A percentile compares a stretch with the other conserved stretches of the same genome.
Evolutionary conservation across 345 rosid genomes (phyloP).

Genomic region (Psidium friedrichsthalianum): DNA sequence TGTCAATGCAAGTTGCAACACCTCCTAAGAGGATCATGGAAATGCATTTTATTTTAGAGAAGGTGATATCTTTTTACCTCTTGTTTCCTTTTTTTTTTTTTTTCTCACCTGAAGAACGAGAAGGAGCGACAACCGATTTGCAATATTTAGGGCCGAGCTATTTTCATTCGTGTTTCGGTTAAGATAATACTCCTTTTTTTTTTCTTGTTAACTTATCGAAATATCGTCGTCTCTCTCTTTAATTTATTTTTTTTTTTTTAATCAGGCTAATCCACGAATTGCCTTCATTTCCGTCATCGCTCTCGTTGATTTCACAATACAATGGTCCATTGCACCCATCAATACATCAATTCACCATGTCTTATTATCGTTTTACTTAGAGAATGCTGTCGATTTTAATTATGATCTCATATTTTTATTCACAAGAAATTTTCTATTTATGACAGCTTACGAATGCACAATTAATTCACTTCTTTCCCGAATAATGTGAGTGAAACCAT

Average conservation of each 20-base stretch:
- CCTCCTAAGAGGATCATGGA: background rate
- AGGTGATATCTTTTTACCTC: background rate
- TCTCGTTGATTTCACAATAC: background rate
- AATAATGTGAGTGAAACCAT: too few relatives aligned
- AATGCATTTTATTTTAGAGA: background rate
- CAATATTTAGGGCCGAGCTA: too few relatives aligned
- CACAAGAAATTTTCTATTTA: too few relatives aligned
- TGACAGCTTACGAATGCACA: too few relatives aligned
- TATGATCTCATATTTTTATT: background rate
- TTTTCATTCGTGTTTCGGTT: background rate
- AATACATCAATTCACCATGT: background rate
- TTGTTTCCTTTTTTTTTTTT: background rate
- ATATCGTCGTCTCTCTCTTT: background rate
- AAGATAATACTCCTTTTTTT: background rate
- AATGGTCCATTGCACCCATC: background rate
- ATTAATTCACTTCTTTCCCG: too few relatives aligned
- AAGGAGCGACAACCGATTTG: background rate
- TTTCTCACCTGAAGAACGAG: background rate
- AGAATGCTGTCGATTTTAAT: background rate
- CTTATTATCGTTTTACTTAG: background rate
- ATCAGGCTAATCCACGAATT: background rate
- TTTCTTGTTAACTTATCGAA: background rate
- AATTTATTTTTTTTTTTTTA: background rate
- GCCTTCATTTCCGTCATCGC: background rate
- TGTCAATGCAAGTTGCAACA: background rate